These are phyloP conservation scores for Stevia rebaudiana DNA, from an alignment of 140 eudicot species.

Conservation along the genomic window DNA sequence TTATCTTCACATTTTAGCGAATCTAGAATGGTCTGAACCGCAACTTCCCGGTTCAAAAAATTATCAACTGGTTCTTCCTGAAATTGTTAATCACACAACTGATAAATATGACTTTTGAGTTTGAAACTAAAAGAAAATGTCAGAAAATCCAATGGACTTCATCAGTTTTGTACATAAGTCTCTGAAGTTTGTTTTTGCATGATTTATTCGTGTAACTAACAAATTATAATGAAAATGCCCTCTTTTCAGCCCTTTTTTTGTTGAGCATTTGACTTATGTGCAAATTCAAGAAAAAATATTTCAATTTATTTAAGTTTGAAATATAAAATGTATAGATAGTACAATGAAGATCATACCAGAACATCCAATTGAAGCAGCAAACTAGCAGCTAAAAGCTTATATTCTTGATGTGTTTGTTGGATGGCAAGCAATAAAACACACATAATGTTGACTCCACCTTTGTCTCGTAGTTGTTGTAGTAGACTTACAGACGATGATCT, in stretches of 20 bases:
- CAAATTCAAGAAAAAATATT: neutral
- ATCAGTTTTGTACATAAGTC: neutral
- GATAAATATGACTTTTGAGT: neutral
- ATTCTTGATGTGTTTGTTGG: constrained; percentile 51
- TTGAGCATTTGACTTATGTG: neutral
- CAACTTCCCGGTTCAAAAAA: constrained; percentile 40
- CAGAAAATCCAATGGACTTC: neutral
- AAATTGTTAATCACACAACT: constrained; percentile 13
- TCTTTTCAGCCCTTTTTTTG: neutral
- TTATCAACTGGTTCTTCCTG: constrained; percentile 55
- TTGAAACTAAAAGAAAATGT: neutral
- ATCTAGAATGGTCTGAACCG: constrained; percentile 51
- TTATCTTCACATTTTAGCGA: constrained; percentile 49
- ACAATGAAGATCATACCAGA: constrained; percentile 39
- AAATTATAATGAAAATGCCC: neutral
- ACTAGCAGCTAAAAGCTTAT: constrained; percentile 66
- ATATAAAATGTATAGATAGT: neutral
- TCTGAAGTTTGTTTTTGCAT: neutral
- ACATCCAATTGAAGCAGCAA: constrained; percentile 64
- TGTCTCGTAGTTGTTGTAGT: constrained; percentile 47
- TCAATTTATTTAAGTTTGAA: neutral
- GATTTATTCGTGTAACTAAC: neutral
- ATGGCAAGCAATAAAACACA: constrained; percentile 51
- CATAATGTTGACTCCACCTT: constrained; percentile 43
- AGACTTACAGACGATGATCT: constrained; percentile 54